Evolutionary conservation across 805 yeast species (phyloP), one percentile per base, ranked within the genome.

Genomic region (Cyberlindnera mycetangii): DNA sequence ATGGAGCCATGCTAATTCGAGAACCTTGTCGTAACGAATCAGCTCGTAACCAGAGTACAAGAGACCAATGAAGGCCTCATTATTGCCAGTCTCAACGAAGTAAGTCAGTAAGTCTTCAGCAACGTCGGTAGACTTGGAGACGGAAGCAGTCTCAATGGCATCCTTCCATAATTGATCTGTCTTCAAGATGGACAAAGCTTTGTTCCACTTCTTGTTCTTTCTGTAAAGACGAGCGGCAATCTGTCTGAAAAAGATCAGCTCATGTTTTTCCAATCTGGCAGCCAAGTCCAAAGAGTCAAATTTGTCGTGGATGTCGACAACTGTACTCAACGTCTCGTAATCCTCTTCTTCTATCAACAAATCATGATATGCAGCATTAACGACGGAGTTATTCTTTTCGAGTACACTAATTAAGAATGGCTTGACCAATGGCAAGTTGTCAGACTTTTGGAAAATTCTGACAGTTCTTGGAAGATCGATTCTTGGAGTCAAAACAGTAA

Each of bases 41-140:
- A 83, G 71, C 41, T 84, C 86, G 66, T 93, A 93, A 59, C 95
- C 87, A 6, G 88, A 72, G 70, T 84, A 93, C 60, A 93, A 75
- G 49, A 90, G 78, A 6, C 96, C 97, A 58, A 89, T 85, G 62
- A 89, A 86, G 59, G 96, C 87, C 72, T 93, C 99, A 67, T 84
- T 89, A 71, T 93, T 93, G 55, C 96, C 98, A 32, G 95, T 88
- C 58, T 92, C 97, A 48, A 93, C 97, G 66, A 93, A 93, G 71
- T 92, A 93, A 42, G 84, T 77, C 64, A 93, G 71, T 52, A 88
- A 72, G 48, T 93, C 98, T 65, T 88, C 92, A 28, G 95, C 90
- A 60, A 92, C 84, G 63, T 86, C 89, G 10, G 78, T 60, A 53
- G 83, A 83, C 50, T 79, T 78, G 16, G 97, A 89, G 46, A 81